These are phyloP conservation scores for Trichophyton equinum DNA, from an alignment of 2,329 filamentous ascomycete species.

Conservation along the genomic window DNA sequence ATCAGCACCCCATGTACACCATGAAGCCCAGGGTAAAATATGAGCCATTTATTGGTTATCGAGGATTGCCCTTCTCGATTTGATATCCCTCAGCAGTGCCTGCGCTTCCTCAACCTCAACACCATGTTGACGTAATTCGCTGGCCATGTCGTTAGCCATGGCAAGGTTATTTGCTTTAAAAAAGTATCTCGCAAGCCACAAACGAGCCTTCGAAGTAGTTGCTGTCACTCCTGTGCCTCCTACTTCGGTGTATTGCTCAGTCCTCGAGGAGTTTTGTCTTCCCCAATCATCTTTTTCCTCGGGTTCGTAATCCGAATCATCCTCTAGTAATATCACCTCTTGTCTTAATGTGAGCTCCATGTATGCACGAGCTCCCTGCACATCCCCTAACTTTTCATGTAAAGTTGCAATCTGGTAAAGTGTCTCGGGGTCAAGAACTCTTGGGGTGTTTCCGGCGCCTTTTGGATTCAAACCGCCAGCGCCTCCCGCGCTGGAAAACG, in stretches of 20 bases:
- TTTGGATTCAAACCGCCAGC: conserved; percentile 23
- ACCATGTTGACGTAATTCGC: conserved; percentile 88
- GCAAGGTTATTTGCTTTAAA: conserved; percentile 63
- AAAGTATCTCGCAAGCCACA: conserved; percentile 83
- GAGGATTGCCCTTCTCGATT: conserved; percentile 53
- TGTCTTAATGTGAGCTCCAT: conserved; percentile 95
- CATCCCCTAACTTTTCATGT: conserved; percentile 68
- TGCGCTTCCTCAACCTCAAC: conserved; percentile 96
- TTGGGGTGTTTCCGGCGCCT: conserved; percentile 19
- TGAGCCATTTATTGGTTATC: neutral
- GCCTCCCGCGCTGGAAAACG: conserved; percentile 29
- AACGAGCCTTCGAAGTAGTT: conserved; percentile 78
- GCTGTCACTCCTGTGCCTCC: conserved; percentile 70
- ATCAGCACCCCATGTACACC: neutral
- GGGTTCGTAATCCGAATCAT: conserved; percentile 26
- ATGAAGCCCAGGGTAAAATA: too few species aligned
- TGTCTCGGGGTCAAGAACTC: conserved; percentile 73
- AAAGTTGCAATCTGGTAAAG: conserved; percentile 79
- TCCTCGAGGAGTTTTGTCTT: conserved; percentile 20
- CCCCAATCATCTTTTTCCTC: conserved; percentile 42
- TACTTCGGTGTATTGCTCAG: conserved; percentile 27
- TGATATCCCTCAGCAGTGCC: conserved; percentile 73
- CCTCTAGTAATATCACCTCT: conserved; percentile 56
- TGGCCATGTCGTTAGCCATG: conserved; percentile 67
- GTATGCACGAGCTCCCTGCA: conserved; percentile 72